Evolutionary conservation across 331 rosid genomes (phyloP), one percentile per base, ranked within the genome.

Genomic region (Acacia concinna): DNA sequence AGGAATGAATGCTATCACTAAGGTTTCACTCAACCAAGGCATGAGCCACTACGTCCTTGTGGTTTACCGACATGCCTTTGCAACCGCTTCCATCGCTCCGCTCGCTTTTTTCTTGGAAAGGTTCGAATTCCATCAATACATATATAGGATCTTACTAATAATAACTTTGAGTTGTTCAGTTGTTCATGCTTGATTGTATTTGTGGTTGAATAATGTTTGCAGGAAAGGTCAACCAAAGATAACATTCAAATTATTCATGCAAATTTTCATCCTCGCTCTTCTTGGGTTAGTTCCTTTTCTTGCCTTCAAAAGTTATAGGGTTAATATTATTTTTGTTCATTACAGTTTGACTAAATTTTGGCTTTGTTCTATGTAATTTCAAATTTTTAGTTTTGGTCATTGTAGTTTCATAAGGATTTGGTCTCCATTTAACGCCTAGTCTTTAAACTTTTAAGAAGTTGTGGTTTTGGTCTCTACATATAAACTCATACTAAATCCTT

Each of bases 31-130:
- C 56, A 91, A 83, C 81, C 74, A 85, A 17, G 99, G 99, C 78
- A 95, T 95, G 99, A 95, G 97, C 74, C 99, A 95, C 79, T 95
- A 89, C 71, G 99, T 95, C 23, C 96, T 95, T 5, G 99, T 95
- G 60, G 99, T 91, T 71, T 95, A 93, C 30, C 97, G 99, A 27
- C 99, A 95, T 0, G 99, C 93, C 37, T 11, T 95, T 15, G 99
- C 99, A 3, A 93, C 99, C 0, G 90, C 90, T 1, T 83, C 78
- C 4, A 86, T 95, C 0, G 90, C 86, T 62, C 99, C 99, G 4
- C 91, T 95, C 3, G 99, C 92, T 54, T 74, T 95, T 74, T 47
- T 89, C 35, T 88, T 91, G 7, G 98, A 95, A 83, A 89, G 98
- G 98, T 94, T 13, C 0, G 46, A 5, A 38, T 38, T 6, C 41